phyloP scores from a whole-genome alignment of 805 yeast genomes.

The Yarrowia sp. region DNA sequence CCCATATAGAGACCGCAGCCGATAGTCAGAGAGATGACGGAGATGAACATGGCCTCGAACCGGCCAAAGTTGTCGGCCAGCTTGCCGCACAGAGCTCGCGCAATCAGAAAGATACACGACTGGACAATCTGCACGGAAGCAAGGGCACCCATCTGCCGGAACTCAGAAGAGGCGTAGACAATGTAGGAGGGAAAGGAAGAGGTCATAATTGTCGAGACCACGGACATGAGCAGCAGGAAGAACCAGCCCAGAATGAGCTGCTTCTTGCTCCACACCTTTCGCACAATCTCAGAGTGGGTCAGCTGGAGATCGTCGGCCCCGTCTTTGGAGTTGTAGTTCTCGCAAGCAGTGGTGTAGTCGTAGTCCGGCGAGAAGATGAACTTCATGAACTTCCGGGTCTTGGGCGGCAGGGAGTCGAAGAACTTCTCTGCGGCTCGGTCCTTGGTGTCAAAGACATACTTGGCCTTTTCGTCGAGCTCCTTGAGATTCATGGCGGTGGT shows the following conservation, averaged over 20 bases:
- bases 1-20: conserved; percentile 19
- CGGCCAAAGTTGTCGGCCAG: conserved; percentile 20
- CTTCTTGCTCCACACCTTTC: conserved; percentile 10
- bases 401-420: background rate
- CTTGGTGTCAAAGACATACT: conserved; percentile 11
- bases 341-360: background rate
- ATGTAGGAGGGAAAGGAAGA: conserved; percentile 8
- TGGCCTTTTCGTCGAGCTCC: background rate
- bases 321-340: background rate
- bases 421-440: conserved; percentile 2
- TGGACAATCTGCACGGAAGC: conserved; percentile 13
- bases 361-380: conserved; percentile 5
- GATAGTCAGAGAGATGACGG: background rate
- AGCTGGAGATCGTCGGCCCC: background rate
- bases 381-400: background rate
- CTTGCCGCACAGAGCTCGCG: conserved; percentile 7
- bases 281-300: conserved; percentile 18
- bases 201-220: background rate
- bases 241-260: background rate
- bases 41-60: conserved; percentile 13
- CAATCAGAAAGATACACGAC: conserved; percentile 4
- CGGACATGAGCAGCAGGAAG: conserved; percentile 9
- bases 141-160: background rate
- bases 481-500: conserved; percentile 1
- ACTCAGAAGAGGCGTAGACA: conserved; percentile 9